Conservation (phyloP, 768 basidiomycete genomes). For the Trametes villosa region DNA sequence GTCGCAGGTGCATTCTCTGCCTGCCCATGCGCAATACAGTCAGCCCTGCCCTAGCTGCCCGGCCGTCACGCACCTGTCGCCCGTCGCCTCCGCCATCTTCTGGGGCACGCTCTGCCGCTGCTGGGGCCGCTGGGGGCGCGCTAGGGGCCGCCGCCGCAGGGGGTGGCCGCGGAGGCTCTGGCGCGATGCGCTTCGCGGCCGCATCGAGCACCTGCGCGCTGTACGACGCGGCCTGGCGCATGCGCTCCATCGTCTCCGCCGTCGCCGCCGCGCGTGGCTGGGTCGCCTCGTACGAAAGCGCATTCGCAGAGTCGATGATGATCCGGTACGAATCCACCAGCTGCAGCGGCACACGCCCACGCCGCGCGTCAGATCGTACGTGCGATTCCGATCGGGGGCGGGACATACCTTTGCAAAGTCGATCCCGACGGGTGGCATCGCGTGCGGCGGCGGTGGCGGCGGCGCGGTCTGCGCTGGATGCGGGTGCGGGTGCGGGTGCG, state of each 20-base stretch:
- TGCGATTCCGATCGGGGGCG: neutral
- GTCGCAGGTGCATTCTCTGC: conserved; percentile 46
- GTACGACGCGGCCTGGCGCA: conserved; percentile 48
- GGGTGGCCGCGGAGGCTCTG: conserved; percentile 23
- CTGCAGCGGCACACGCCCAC: conserved; percentile 29
- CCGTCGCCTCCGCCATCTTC: conserved; percentile 3
- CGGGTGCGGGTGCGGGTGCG: no score
- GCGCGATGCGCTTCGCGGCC: conserved; percentile 21
- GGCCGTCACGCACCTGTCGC: conserved; percentile 31
- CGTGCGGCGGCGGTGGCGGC: conserved; percentile 24
- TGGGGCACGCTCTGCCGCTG: neutral
- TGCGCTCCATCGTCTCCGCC: conserved; percentile 45
- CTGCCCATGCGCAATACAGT: conserved; percentile 26
- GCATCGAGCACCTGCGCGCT: conserved; percentile 51
- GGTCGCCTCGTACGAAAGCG: conserved; percentile 31
- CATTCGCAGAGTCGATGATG: conserved; percentile 45
- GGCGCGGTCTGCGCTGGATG: conserved; percentile 26
- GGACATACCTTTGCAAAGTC: conserved; percentile 48
- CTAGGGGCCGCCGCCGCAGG: neutral
- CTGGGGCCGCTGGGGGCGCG: neutral
- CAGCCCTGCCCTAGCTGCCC: neutral
- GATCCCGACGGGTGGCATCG: conserved; percentile 34
- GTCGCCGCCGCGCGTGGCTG: conserved; percentile 31
- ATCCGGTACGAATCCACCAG: conserved; percentile 49
- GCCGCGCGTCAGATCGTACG: neutral